Conservation (phyloP, 129 eudicot genomes). For the Logfia minima region DNA sequence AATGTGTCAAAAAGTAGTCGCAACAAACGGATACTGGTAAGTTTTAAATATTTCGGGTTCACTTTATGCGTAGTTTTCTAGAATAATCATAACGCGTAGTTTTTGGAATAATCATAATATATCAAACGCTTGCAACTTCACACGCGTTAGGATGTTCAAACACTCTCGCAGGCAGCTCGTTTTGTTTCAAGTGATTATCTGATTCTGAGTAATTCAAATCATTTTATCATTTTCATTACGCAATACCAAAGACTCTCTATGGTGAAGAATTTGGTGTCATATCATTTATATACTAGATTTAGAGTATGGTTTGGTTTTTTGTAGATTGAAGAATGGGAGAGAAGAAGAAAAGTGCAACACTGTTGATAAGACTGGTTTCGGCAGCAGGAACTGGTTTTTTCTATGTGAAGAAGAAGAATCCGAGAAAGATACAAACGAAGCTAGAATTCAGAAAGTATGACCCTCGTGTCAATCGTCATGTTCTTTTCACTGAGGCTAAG, state of each 20-base stretch:
- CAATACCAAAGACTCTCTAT: neutral
- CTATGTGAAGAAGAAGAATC: slow-evolving; percentile 86
- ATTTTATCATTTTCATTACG: neutral
- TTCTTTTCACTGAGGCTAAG: slow-evolving; percentile 79
- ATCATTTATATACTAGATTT: neutral
- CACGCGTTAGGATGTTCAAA: no score
- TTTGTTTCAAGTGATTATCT: neutral
- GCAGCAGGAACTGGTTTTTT: slow-evolving; percentile 94
- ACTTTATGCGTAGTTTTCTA: no score
- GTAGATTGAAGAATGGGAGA: slow-evolving; percentile 60
- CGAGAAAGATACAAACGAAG: slow-evolving; percentile 68
- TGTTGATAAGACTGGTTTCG: slow-evolving; percentile 73
- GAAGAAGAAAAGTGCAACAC: slow-evolving; percentile 80
- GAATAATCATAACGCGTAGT: no score
- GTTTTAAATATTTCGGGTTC: neutral
- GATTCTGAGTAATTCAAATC: neutral
- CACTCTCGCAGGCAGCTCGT: neutral
- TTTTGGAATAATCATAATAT: neutral
- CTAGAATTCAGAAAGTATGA: slow-evolving; percentile 89
- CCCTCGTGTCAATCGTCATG: slow-evolving; percentile 88
- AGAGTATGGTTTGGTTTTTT: slow-evolving; percentile 20
- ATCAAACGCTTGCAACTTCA: neutral
- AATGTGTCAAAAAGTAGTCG: neutral
- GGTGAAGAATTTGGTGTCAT: neutral
- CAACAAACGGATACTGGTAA: neutral